phyloP scores from a whole-genome alignment of 352 stramenopile genomes.

The Globisporangium cederbergense region DNA sequence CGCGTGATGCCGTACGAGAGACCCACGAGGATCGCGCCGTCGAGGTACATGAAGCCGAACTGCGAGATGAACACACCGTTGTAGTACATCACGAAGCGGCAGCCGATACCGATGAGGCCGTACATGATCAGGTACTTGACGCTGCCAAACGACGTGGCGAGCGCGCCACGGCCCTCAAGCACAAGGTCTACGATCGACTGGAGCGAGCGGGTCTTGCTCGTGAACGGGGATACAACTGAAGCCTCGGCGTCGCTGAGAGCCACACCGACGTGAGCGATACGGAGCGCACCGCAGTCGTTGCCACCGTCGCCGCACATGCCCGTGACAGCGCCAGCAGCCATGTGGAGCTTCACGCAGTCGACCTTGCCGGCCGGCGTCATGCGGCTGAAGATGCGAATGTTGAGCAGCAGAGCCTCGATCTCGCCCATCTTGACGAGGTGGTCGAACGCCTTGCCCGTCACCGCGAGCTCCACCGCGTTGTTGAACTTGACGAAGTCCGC shows the following conservation, averaged over 20 bases:
- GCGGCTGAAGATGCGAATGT: slow-evolving; percentile 78
- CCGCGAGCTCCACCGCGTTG: slow-evolving; percentile 47
- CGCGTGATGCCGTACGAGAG: slow-evolving; percentile 81
- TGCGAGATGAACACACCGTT: slow-evolving; percentile 85
- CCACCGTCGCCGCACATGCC: slow-evolving; percentile 85
- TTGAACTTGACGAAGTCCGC: slow-evolving; percentile 35
- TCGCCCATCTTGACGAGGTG: slow-evolving; percentile 58
- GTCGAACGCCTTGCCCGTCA: slow-evolving; percentile 76
- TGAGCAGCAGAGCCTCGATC: slow-evolving; percentile 55
- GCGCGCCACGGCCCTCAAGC: slow-evolving; percentile 71
- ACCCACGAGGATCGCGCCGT: slow-evolving; percentile 75
- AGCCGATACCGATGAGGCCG: slow-evolving; percentile 79
- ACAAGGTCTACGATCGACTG: slow-evolving; percentile 77
- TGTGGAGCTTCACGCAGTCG: slow-evolving; percentile 71
- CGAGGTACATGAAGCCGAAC: slow-evolving; percentile 82
- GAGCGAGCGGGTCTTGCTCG: slow-evolving; percentile 75
- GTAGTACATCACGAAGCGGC: slow-evolving; percentile 84
- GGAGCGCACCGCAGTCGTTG: slow-evolving; percentile 91
- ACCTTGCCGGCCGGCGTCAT: slow-evolving; percentile 75
- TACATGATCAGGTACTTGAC: slow-evolving; percentile 91
- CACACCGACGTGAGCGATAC: slow-evolving; percentile 88
- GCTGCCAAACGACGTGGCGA: slow-evolving; percentile 76
- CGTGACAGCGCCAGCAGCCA: slow-evolving; percentile 56
- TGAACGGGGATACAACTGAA: slow-evolving; percentile 87
- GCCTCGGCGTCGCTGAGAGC: slow-evolving; percentile 88